Base-by-base conservation (phyloP, 768 basidiomycete genomes). In the Zangia roseola region DNA sequence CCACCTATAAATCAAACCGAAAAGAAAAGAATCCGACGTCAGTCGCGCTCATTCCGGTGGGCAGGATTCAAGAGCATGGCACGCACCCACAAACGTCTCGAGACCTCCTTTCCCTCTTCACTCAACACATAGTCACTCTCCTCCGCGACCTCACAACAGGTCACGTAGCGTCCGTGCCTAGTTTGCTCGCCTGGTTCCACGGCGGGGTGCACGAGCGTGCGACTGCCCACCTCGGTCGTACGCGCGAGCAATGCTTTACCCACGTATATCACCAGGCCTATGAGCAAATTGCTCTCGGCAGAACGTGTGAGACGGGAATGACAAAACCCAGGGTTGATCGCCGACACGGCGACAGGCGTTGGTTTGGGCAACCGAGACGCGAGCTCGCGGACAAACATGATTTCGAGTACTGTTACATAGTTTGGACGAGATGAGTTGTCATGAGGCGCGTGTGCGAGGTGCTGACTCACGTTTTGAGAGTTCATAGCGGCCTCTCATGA, bases 321-420 rank as follows among this genome's bases (percentile, higher is more conserved):
- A 31, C 70, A 71, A 40, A 70, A 64, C 5, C 73, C 71, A 2
- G 74, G 73, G 40, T 68, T 61, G 43, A 68, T 56, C 31, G 64
- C 58, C 10, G 60, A 60, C 39, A 70, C 57, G 4, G 66, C 56
- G 26, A 74, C 50, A 1, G 68, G 60, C 3, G 57, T 53, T 25
- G 59, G 48, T 9, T 51, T 37, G 7, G 64, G 60, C 13, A 71
- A 55, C 30, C 64, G 71, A 12, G 61, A 62, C 4, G 60, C 62
- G 5, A 75, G 61, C 39, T 71, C 69, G 17, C 65, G 64, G 8
- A 62, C 53, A 47, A 74, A 71, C 59, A 73, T 62, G 33, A 73
- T 46, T 42, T 59, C 55, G n/a, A 74, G 53, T 2, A 70, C 67
- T 74, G 6, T 43, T 23, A 20, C 31, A n/a, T n/a, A n/a, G n/a